Percentiles rank a stretch among this genome's conserved stretches.
These are phyloP conservation scores for Microbotryum scabiosae DNA, from an alignment of 1,284 basidiomycete species.

Conservation along the genomic window DNA sequence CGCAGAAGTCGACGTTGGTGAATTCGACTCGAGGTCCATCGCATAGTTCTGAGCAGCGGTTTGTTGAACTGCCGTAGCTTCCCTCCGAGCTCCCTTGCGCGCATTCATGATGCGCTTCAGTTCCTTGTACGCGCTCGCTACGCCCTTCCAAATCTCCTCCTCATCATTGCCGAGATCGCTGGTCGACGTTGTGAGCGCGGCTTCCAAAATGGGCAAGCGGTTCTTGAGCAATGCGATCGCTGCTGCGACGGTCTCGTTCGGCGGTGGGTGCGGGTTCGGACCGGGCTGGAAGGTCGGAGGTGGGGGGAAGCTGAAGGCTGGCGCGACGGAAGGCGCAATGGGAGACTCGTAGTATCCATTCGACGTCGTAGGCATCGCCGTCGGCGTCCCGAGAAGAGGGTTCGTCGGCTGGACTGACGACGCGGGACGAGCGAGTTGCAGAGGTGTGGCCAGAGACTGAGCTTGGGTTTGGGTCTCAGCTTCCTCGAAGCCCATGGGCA, in stretches of 20 bases:
- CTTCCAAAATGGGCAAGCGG: conserved; percentile 28
- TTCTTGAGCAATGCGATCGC: conserved; percentile 27
- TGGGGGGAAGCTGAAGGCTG: neutral
- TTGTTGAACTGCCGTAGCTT: neutral
- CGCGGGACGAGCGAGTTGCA: neutral
- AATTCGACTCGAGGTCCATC: conserved; percentile 28
- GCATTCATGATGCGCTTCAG: conserved; percentile 24
- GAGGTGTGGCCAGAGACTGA: neutral
- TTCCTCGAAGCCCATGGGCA: no score
- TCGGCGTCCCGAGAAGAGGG: neutral
- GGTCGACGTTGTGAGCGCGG: conserved; percentile 21
- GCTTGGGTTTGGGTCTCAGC: conserved; percentile 10
- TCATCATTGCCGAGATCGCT: conserved; percentile 26
- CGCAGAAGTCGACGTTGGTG: conserved; percentile 1
- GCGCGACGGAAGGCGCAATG: neutral
- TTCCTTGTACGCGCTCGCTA: conserved; percentile 28
- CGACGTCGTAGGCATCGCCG: neutral
- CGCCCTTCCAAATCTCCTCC: conserved; percentile 32
- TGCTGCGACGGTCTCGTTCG: conserved; percentile 3
- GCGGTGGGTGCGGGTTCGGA: neutral
- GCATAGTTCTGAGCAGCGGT: neutral
- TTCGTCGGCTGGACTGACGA: neutral
- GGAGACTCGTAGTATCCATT: no score
- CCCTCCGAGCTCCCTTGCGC: conserved; percentile 11
- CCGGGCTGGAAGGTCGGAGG: neutral